Base-by-base conservation (phyloP, 2,329 filamentous ascomycete species). In the Calonectria pauciramosa region DNA sequence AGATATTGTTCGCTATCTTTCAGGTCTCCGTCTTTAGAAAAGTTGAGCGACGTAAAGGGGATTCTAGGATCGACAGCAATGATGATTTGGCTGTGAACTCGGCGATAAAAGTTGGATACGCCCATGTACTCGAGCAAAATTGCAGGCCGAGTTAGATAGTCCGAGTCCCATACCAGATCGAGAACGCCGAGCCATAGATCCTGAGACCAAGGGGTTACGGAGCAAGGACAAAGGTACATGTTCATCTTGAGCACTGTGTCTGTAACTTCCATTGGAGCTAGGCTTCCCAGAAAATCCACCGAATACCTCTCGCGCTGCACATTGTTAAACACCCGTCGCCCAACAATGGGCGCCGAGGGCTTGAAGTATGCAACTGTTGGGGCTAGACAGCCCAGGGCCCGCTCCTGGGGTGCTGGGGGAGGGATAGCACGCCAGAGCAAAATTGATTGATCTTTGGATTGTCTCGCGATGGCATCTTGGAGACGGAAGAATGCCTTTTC, bases 391-490 rank as follows among this genome's bases (percentile, higher is more conserved):
- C 79, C 77, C 4, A 75, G 63, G 30, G 71, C 69, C 14, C 44
- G 70, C 7, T 56, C 70, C 4, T 51, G 59, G 4, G 68, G 56
- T 5, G 32, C 20, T 10, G 41, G 32, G 10, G 23, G 23, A 10
- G 74, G 52, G 2, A 23, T 10, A 8, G 59, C 49, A 16, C 74
- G 64, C 79, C 78, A 81, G 4, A 81, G 36, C 0, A 81, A 66
- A 18, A 81, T 67, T 4, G 79, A 81, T 18, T 79, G 80, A 8
- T 82, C 79, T 30, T 79, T 80, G 0, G 76, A 78, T 23, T 76
- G 77, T 1, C 80, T 51, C 11, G 79, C 66, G 14, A 81, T 81
- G 6, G 79, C 78, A 30, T 81, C 75, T 30, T 81, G 78, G 5
- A 81, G 75, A 5, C 80, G 79, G 1, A 72, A 16, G 41, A 81